Evolutionary conservation across 805 yeast species (phyloP), one percentile per base, ranked within the genome.

Genomic region (Priceomyces carsonii): DNA sequence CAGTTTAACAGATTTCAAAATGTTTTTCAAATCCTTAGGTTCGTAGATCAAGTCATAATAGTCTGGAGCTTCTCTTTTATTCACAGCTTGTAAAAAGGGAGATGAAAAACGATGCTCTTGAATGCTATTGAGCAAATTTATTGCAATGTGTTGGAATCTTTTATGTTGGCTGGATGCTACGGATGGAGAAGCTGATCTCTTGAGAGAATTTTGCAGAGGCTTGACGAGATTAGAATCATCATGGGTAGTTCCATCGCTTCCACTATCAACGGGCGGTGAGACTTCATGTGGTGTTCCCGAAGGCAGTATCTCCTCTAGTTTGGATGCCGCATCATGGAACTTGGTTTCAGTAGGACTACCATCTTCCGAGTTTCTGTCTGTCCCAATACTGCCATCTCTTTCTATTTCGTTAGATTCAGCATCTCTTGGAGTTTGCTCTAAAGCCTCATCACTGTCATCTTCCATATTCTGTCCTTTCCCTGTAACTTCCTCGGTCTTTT

Each of bases 31-130:
- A 54, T 86, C 91, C 16, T 76, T 75, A 0, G 95, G 93, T 18
- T 70, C 63, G 42, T 74, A 68, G 9, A 85, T 75, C 21, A 83
- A 61, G 14, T 73, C 66, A 48, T 77, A 72, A 52, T 86, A 86
- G 32, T 80, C 75, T 2, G 85, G 87, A 5, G 89, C 91, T 35
- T 77, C 85, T 38, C 73, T 64, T 38, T 70, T 73, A 43, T 72
- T 75, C 10, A 86, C 93, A 0, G 93, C 87, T 35, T 73, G 77
- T 24, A 82, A 53, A 53, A 86, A 86, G 38, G 85, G 80, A 0
- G 89, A 80, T 0, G 93, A 85, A 49, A 75, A 82, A 38, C 86
- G 67, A 55, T 84, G 82, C 1, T 86, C 79, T 24, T 82, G 73
- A 6, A 85, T 78, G 41, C 81, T 80, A 12, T 77, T 69, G 31